Conservation (phyloP, 352 stramenopile genomes). For the Albugo laibachii region DNA sequence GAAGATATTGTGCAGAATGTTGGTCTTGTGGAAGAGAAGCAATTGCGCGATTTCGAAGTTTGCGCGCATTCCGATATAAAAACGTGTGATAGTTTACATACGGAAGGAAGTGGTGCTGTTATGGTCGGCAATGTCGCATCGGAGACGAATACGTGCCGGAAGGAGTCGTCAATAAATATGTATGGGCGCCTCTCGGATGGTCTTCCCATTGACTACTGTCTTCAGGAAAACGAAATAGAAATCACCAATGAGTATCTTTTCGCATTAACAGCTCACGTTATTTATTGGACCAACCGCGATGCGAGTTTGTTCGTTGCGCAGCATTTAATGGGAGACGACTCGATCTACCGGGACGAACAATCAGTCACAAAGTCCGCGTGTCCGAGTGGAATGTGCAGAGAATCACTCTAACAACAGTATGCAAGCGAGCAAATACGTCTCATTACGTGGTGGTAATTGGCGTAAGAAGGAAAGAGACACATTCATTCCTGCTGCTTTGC, state of each 20-base stretch:
- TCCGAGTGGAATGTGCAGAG: too few species aligned
- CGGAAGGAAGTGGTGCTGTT: not conserved
- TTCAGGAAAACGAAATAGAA: slow-evolving; percentile 89
- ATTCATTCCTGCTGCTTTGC: too few species aligned
- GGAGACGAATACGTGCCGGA: not conserved
- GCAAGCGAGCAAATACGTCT: too few species aligned
- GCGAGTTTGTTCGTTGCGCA: slow-evolving; percentile 82
- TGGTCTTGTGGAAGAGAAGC: slow-evolving; percentile 35
- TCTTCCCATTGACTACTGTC: slow-evolving; percentile 67
- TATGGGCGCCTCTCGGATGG: slow-evolving; percentile 50
- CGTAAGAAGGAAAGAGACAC: too few species aligned
- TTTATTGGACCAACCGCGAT: slow-evolving; percentile 85
- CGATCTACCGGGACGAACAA: too few species aligned
- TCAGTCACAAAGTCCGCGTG: too few species aligned
- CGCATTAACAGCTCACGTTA: slow-evolving; percentile 80
- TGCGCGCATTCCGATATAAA: not conserved
- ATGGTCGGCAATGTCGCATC: not conserved
- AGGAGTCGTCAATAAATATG: slow-evolving; percentile 7
- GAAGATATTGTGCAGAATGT: slow-evolving; percentile 41
- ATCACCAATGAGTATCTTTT: slow-evolving; percentile 88
- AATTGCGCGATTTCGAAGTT: not conserved
- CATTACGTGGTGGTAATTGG: too few species aligned
- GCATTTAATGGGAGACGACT: slow-evolving; percentile 31
- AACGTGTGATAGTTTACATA: not conserved
- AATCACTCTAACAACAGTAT: too few species aligned